Base-by-base conservation (phyloP, 306 rosid species). In the Corylus avellana region DNA sequence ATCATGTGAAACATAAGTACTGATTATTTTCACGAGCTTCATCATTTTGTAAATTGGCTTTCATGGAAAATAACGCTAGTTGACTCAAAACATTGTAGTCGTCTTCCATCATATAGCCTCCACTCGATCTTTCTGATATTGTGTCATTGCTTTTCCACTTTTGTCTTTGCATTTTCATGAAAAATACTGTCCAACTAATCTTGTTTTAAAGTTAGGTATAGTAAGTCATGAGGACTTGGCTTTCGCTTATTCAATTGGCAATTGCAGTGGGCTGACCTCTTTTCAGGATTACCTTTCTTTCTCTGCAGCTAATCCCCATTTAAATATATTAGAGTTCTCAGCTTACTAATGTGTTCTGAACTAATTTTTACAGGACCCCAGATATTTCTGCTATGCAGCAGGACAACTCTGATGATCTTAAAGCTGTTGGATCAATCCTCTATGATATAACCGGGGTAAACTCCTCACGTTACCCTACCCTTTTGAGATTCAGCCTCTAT, bases 351-450 rank as follows among this genome's bases (percentile, higher is more conserved):
- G 37, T 70, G 42, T 72, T 69, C 51, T 63, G 42, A 47, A 78
- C 51, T 70, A 13, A 70, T 78, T 49, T 61, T 79, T 73, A 74
- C 58, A 94, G 98, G 86, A 92, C 98, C 47, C 98, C 95, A 42
- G 91, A 91, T 87, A 56, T 94, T 62, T 85, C 92, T 76, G 84
- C 93, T 13, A 90, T 94, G 89, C 97, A 94, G 85, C 97, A 90
- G 83, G 98, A 92, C 81, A 68, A 17, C 72, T 88, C 97, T 48
- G 85, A 86, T 14, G 97, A 92, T 84, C 93, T 94, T 81, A 87
- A 91, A 67, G 83, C 57, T 3, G 92, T 90, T 64, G 98, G 93
- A 44, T 82, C 93, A 42, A 77, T 92, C 47, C 87, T 94, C 74
- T 85, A 86, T 81, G 85, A 89, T n/a, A 82, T 73, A 46, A 85